Percentiles rank a stretch among this genome's conserved stretches.
Evolutionary conservation across 306 rosid species (phyloP).

Genomic region (Citrullus amarus): DNA sequence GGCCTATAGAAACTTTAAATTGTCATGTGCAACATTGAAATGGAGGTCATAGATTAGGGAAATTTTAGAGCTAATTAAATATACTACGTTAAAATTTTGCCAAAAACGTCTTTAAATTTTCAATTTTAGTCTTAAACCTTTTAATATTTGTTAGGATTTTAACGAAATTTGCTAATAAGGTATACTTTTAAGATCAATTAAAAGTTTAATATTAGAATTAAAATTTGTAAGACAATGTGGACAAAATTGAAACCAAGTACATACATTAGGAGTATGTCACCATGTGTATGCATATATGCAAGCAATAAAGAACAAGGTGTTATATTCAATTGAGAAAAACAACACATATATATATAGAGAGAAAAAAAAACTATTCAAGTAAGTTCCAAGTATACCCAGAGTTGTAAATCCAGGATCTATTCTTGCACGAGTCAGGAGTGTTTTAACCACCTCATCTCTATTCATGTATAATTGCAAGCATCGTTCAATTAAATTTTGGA

Average conservation of each 20-base stretch:
- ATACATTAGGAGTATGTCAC: background rate
- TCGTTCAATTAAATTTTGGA: slow-evolving; percentile 91
- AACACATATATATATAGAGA: background rate
- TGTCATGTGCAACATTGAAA: background rate
- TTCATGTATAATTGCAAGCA: slow-evolving; percentile 89
- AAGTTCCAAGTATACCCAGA: slow-evolving; percentile 46
- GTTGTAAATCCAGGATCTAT: slow-evolving; percentile 97
- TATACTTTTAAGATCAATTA: background rate
- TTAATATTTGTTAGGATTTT: background rate
- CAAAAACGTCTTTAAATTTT: background rate
- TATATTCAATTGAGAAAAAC: background rate
- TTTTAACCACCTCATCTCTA: slow-evolving; percentile 90
- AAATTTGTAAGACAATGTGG: background rate
- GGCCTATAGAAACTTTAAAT: background rate
- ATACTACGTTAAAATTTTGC: background rate
- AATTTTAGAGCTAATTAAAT: background rate
- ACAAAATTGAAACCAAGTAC: background rate
- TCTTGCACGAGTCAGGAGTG: slow-evolving; percentile 88
- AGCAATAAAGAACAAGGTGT: background rate
- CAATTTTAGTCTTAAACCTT: background rate
- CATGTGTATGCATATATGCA: background rate
- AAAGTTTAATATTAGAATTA: background rate
- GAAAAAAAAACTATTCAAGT: background rate
- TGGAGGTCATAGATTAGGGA: background rate
- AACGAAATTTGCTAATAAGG: background rate